phyloP scores from a whole-genome alignment of 1,284 basidiomycete species.

The Rhodotorula sp. region DNA sequence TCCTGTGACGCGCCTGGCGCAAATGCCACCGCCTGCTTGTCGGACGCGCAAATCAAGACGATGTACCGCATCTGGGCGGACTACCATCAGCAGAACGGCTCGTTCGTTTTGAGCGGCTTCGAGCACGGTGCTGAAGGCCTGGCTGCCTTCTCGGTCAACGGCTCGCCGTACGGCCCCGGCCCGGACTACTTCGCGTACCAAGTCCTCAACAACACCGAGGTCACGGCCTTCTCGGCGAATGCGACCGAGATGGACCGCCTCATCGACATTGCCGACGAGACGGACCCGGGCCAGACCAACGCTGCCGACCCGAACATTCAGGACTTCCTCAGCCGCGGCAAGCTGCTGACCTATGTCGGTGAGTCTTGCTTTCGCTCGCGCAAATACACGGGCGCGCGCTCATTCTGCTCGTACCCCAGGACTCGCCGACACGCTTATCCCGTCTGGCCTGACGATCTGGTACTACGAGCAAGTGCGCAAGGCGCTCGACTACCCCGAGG shows the following conservation, averaged over 20 bases:
- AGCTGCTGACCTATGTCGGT: slow-evolving; percentile 33
- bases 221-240: slow-evolving; percentile 13
- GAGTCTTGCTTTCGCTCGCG: background rate
- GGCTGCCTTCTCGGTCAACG: slow-evolving; percentile 28
- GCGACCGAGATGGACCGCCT: slow-evolving; percentile 12
- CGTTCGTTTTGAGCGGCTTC: slow-evolving; percentile 38
- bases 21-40: slow-evolving; percentile 34
- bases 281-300: slow-evolving; percentile 30
- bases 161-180: slow-evolving; percentile 18
- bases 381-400: background rate
- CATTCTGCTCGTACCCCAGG: slow-evolving; percentile 25
- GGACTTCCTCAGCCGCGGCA: slow-evolving; percentile 41
- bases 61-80: slow-evolving; percentile 38
- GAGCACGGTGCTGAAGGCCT: slow-evolving; percentile 33
- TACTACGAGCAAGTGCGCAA: slow-evolving; percentile 33
- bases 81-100: slow-evolving; percentile 12
- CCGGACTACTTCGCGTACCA: slow-evolving; percentile 16
- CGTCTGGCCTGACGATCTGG: slow-evolving; percentile 15
- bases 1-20: slow-evolving; percentile 22
- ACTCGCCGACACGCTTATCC: slow-evolving; percentile 41
- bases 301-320: slow-evolving; percentile 40
- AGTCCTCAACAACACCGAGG: slow-evolving; percentile 33
- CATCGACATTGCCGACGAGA: slow-evolving; percentile 2
- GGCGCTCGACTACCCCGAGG: slow-evolving; percentile 27
- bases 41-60: slow-evolving; percentile 31